phyloP scores from a whole-genome alignment of 495 filamentous ascomycete genomes.

The Durotheca rogersii region DNA sequence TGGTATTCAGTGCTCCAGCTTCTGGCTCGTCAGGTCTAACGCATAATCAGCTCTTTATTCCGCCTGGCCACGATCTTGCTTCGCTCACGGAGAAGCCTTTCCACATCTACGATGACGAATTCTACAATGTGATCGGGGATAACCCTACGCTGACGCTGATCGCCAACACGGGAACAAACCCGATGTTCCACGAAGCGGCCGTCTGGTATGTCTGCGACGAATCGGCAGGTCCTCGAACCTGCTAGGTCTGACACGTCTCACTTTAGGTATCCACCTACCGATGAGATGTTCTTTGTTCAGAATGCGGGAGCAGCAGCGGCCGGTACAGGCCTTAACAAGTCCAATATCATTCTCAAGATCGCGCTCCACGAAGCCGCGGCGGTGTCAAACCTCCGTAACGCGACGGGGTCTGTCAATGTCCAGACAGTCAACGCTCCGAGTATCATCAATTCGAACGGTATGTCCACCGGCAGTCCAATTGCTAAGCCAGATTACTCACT shows the following conservation, averaged over 20 bases:
- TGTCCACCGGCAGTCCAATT: not conserved
- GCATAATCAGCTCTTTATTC: constrained; percentile 35
- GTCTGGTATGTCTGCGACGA: constrained; percentile 43
- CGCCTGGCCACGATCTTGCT: constrained; percentile 35
- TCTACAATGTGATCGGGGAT: constrained; percentile 44
- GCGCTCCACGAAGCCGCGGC: constrained; percentile 42
- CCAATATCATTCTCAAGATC: constrained; percentile 53
- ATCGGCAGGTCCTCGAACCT: not conserved
- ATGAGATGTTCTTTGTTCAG: constrained; percentile 56
- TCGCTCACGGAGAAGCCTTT: constrained; percentile 43
- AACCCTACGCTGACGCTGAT: constrained; percentile 49
- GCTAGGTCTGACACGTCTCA: not conserved
- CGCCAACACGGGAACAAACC: constrained; percentile 41
- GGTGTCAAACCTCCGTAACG: constrained; percentile 43
- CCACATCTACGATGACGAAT: constrained; percentile 49
- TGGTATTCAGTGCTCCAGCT: no score
- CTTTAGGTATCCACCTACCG: constrained; percentile 42
- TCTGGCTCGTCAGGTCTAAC: constrained; percentile 8
- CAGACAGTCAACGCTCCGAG: constrained; percentile 38
- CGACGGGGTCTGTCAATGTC: constrained; percentile 44
- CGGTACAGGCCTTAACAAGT: constrained; percentile 53
- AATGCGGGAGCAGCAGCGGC: constrained; percentile 48
- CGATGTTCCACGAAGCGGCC: constrained; percentile 53
- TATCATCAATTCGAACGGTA: constrained; percentile 55
- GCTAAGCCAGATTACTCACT: not conserved